phyloP scores from a whole-genome alignment of 192 early-diverging fungal genomes.

The Gryganskiella cystojenkinii region DNA sequence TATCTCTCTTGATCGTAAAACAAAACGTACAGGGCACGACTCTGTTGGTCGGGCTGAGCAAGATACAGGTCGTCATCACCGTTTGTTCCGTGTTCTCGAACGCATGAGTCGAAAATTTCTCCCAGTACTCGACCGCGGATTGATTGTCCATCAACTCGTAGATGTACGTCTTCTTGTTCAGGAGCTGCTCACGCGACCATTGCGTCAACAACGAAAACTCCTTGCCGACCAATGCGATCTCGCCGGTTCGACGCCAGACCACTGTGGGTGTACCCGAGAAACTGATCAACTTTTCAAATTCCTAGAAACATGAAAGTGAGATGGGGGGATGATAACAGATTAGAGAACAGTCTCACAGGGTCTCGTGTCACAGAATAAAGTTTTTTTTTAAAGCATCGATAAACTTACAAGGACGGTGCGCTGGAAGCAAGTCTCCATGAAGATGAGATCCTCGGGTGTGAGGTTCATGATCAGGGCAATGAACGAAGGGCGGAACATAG shows the following conservation, averaged over 20 bases:
- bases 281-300: constrained; percentile 96
- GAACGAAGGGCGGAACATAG: constrained; percentile 91
- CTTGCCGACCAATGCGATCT: constrained; percentile 95
- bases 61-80: constrained; percentile 89
- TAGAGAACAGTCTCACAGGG: no score
- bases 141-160: constrained; percentile 95
- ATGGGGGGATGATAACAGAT: no score
- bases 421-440: constrained; percentile 98
- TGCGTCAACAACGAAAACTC: constrained; percentile 95
- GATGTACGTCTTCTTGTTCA: constrained; percentile 83
- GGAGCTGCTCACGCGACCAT: constrained; percentile 87
- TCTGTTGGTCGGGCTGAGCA: constrained; percentile 77
- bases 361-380: no score
- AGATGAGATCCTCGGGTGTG: constrained; percentile 92
- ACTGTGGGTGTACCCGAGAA: constrained; percentile 96
- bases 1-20: constrained; percentile 96
- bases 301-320: constrained; percentile 53
- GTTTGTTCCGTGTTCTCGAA: constrained; percentile 94
- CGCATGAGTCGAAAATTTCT: constrained; percentile 90
- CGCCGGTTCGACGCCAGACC: constrained; percentile 96
- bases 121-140: constrained; percentile 96
- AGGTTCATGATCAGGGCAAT: constrained; percentile 95
- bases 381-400: constrained; percentile 9
- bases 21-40: constrained; percentile 93
- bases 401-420: constrained; percentile 78